Conservation (phyloP, 495 filamentous ascomycete genomes). For the Cercophora sp. region DNA sequence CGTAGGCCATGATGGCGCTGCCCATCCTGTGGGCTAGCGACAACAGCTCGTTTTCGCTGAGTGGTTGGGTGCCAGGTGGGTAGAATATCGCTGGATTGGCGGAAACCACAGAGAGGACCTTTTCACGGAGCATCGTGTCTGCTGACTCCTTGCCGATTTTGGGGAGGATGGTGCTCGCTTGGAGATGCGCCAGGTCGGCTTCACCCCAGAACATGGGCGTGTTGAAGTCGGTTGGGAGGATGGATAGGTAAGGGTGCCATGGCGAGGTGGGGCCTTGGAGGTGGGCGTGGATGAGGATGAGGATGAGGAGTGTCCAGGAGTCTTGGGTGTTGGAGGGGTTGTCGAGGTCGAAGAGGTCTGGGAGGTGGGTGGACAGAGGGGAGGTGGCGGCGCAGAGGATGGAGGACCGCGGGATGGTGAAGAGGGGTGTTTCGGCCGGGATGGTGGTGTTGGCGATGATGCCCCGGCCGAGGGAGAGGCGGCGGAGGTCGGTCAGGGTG, state of each 20-base stretch:
- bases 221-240: slow-evolving; percentile 75
- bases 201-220: slow-evolving; percentile 89
- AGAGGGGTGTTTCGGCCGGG: slow-evolving; percentile 40
- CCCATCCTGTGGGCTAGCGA: slow-evolving; percentile 72
- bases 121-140: slow-evolving; percentile 60
- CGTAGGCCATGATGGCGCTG: slow-evolving; percentile 89
- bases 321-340: slow-evolving; percentile 33
- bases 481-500: slow-evolving; percentile 40
- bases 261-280: slow-evolving; percentile 54
- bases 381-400: slow-evolving; percentile 44
- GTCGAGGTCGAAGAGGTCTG: slow-evolving; percentile 35
- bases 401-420: slow-evolving; percentile 42
- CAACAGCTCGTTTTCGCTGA: slow-evolving; percentile 50
- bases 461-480: slow-evolving; percentile 37
- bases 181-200: slow-evolving; percentile 66
- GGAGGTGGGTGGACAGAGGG: slow-evolving; percentile 32
- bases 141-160: slow-evolving; percentile 77
- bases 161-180: slow-evolving; percentile 68
- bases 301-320: slow-evolving; percentile 57
- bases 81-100: slow-evolving; percentile 45
- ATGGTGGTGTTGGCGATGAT: slow-evolving; percentile 46
- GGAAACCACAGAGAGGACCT: slow-evolving; percentile 56
- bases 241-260: slow-evolving; percentile 79
- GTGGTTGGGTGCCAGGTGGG: slow-evolving; percentile 39
- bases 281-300: slow-evolving; percentile 78